Conservation (phyloP, 2,329 filamentous ascomycete genomes). For the Colletotrichum sp. region DNA sequence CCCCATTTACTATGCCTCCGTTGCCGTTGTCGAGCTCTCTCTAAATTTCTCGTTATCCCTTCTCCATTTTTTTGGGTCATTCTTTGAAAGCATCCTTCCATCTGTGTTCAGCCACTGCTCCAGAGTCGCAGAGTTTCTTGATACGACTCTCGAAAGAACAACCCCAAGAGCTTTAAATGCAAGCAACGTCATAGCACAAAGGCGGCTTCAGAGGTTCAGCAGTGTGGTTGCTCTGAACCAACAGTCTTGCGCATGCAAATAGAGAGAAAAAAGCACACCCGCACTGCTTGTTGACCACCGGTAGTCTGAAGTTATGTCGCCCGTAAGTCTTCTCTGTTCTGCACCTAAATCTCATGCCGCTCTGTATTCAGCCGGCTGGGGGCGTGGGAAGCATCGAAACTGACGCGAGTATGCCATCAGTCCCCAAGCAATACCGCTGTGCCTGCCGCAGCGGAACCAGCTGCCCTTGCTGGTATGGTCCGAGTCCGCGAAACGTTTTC, state of each 20-base stretch:
- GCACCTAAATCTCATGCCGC: not conserved
- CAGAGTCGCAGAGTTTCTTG: not conserved
- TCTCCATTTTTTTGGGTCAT: not conserved
- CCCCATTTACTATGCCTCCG: slow-evolving; percentile 7
- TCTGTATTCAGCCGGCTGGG: too few relatives aligned
- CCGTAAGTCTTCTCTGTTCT: not conserved
- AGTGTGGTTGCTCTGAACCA: slow-evolving; percentile 8
- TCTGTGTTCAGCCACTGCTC: not conserved
- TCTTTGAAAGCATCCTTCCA: slow-evolving; percentile 10
- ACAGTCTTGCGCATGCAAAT: not conserved
- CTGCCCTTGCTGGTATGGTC: not conserved
- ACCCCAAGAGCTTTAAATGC: slow-evolving; percentile 14
- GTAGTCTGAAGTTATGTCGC: slow-evolving; percentile 19
- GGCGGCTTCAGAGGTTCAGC: slow-evolving; percentile 17
- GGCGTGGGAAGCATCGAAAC: not conserved
- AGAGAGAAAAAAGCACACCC: not conserved
- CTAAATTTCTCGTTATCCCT: not conserved
- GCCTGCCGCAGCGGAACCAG: not conserved
- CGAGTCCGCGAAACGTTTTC: slow-evolving; percentile 63
- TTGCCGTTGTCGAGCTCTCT: not conserved
- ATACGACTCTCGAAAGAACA: not conserved
- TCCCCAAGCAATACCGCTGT: slow-evolving; percentile 4
- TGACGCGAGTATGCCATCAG: not conserved
- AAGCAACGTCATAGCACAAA: slow-evolving; percentile 8
- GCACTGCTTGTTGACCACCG: slow-evolving; percentile 15